Base-by-base conservation (phyloP, 495 filamentous ascomycete genomes). In the Rusavskia elegans region DNA sequence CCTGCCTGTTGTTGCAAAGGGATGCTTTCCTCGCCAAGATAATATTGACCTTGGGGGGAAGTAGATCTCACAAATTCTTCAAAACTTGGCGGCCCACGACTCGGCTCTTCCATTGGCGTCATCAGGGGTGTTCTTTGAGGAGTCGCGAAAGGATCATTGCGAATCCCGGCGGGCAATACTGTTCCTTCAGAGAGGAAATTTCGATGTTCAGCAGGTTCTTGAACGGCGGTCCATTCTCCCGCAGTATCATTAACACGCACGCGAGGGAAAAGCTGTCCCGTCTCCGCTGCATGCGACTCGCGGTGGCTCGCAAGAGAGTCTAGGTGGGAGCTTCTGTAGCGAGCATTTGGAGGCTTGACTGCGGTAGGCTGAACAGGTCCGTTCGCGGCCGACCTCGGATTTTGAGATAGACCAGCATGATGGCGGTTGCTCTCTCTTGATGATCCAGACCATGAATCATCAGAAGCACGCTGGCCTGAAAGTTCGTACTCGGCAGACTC, bases 221-320 rank as follows among this genome's bases (percentile, higher is more conserved):
- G 25, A 1, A 36, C 51, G 38, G 20, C 11, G 7, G 37, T 52
- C 48, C 48, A 52, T 14, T 48, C 50, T 14, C 37, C 54, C 14
- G 39, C 44, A 39, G 44, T 46, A 10, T 48, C 49, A 9, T 41
- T 39, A 16, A 30, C 16, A 30, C 64, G 60, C 29, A 58, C 52
- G 20, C 69, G 61, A 3, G 68, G 69, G 20, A 63, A 64, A 20
- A 74, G 63, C 45, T 71, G 68, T 25, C 71, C 71, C 19, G 61
- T 67, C 52, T 73, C 71, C n/a, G 71, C 69, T 37, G 66, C 63
- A 45, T 71, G 69, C 5, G 71, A 71, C 17, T 64, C 40, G 13
- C 66, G 63, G 49, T 69, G 66, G 45, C 55, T 72, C 21, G 68
- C 58, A 30, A 71, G 64, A 25, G 67, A 51, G 30, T 68, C 61